Base-by-base conservation (phyloP, 495 filamentous ascomycete genomes). In the Aspergillus saccharolyticus region DNA sequence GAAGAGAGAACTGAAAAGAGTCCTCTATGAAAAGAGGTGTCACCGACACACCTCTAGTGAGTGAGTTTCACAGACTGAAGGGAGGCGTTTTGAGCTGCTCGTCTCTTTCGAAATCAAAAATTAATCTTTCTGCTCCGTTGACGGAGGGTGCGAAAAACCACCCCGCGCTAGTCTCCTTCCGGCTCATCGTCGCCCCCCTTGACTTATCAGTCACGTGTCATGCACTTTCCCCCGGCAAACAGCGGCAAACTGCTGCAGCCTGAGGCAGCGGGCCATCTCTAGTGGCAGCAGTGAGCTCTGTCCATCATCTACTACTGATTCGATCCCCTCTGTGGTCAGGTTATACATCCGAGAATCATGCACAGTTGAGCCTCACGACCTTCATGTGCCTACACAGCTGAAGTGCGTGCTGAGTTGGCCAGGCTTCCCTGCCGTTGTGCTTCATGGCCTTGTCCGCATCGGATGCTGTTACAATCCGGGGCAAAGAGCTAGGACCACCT, bases 191-290 rank as follows among this genome's bases (percentile, higher is more conserved):
- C 17, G 14, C 44, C 22, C 18, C n/a, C n/a, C n/a, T n/a, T n/a
- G n/a, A n/a, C 63, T 68, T 68, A 71, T 71, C 68, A 57, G 59
- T 64, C 68, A 68, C 63, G 68, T 70, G 67, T 2, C 14, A 22
- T 8, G 12, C 5, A 25, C 15, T 19, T 42, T 18, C 17, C 28
- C 25, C 33, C 50, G 46, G 45, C 18, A 53, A 53, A 46, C 22
- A 22, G 15, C 50, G 7, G 54, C 18, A 5, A 30, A 39, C 33
- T 39, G 2, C 6, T 2, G 12, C 33, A 33, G 49, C 44, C 49
- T 49, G 33, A 49, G 50, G 54, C 43, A 47, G 22, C 25, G 25
- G 30, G 15, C 4, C 44, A 46, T 39, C 33, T 28, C 25, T 28
- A 9, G 25, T 28, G 3, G 3, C 9, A 4, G 25, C 25, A 28